Base-by-base conservation (phyloP, 495 filamentous ascomycete genomes). In the Parathielavia hyrcaniae region DNA sequence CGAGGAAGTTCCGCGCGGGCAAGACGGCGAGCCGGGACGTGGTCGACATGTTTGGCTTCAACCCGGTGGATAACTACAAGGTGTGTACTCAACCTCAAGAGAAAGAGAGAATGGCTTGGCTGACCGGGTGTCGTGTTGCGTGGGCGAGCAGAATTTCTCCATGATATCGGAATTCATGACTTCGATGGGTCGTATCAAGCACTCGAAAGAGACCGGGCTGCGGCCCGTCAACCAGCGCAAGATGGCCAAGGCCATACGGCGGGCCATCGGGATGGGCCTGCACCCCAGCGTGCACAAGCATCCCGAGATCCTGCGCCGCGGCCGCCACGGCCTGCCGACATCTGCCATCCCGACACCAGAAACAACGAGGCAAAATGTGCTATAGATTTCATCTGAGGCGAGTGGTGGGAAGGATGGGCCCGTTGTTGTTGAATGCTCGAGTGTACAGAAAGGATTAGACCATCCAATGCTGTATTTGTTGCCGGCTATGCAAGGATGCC, bases 281-380 rank as follows among this genome's bases (percentile, higher is more conserved):
- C 88, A 97, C 83, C 95, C 93, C 11, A 90, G 86, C 71, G 87
- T 95, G 53, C 90, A 98, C 77, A 72, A 77, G 59, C 95, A 98
- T 73, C 93, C 93, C n/a, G 89, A 97, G 71, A 76, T 97, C 30
- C 68, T 98, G 57, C 57, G 57, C 57, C 22, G 23, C n/a, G 8
- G 26, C 40, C 35, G 38, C 26, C 13, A 23, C 9, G 26, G n/a
- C 16, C n/a, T 50, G 38, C 48, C 48, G 1, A 12, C 12, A 13
- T 9, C 55, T 19, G 22, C 55, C 40, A 40, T 52, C 30, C 56
- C 41, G 40, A 39, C 40, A 32, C 12, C 48, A n/a, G 5, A 43
- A 9, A 10, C 36, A n/a, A 23, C 38, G 22, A 35, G 23, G n/a
- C 46, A 57, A n/a, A 45, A 39, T 23, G 50, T 30, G 47, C 38